Conservation (phyloP, 345 rosid species). For the Eucalyptus rudis region DNA sequence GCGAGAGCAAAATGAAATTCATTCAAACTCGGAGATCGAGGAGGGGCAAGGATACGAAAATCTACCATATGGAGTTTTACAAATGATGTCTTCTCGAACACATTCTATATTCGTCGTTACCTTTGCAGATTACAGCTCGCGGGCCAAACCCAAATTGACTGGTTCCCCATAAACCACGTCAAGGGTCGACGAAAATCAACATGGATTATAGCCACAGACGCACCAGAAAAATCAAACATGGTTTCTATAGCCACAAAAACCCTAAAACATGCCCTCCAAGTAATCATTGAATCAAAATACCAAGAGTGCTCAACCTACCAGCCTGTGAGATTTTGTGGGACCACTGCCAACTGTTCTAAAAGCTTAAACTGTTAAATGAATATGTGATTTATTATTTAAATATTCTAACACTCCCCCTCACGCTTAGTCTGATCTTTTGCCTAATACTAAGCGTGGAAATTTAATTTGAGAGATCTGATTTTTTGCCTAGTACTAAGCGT, state of each 20-base stretch:
- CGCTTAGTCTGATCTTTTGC: no score
- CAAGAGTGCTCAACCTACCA: neutral
- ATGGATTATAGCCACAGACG: neutral
- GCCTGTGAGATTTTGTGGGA: no score
- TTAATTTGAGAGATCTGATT: no score
- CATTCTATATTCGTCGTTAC: neutral
- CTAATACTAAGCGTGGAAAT: no score
- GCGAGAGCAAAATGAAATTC: neutral
- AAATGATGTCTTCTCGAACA: neutral
- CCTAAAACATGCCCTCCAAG: neutral
- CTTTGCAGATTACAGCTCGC: neutral
- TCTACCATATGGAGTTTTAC: neutral
- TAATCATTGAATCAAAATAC: neutral
- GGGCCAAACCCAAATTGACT: neutral
- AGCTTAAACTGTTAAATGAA: no score
- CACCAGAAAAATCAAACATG: neutral
- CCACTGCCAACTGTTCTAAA: no score
- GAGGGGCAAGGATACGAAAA: neutral
- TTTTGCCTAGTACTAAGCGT: no score
- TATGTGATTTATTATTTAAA: no score
- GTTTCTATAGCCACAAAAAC: neutral
- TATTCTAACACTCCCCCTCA: no score
- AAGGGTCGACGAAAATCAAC: neutral
- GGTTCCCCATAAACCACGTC: neutral
- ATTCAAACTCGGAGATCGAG: neutral